Percentiles rank a stretch among this genome's conserved stretches.
phyloP scores from a whole-genome alignment of 768 basidiomycete genomes.

The Hericium coralloides region DNA sequence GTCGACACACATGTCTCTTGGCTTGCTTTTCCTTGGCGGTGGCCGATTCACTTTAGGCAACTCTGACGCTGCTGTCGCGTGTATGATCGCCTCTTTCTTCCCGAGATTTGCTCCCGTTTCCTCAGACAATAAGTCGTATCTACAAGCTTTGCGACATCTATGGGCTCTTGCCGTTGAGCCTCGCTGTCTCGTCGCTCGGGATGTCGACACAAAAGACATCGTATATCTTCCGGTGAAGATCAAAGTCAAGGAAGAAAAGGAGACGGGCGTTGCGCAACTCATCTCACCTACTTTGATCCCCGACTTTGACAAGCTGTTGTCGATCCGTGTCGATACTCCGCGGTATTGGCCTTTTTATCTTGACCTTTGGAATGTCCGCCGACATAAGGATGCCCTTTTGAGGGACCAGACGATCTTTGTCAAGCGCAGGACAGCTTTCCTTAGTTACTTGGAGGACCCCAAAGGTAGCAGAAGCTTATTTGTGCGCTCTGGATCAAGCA shows the following conservation, averaged over 20 bases:
- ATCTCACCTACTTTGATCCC: conserved; percentile 93
- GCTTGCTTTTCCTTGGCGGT: conserved; percentile 87
- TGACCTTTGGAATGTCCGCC: conserved; percentile 58
- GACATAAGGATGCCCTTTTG: conserved; percentile 62
- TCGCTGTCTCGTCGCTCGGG: conserved; percentile 82
- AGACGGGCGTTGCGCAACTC: conserved; percentile 60
- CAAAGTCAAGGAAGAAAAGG: conserved; percentile 58
- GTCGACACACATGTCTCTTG: conserved; percentile 84
- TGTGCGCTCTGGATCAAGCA: conserved; percentile 77
- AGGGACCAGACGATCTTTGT: conserved; percentile 81
- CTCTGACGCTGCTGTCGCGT: conserved; percentile 86
- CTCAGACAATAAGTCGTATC: conserved; percentile 81
- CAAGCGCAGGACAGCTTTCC: conserved; percentile 84
- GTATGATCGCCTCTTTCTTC: conserved; percentile 85
- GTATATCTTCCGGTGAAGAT: conserved; percentile 92
- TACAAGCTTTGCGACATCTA: conserved; percentile 89
- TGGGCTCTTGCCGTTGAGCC: conserved; percentile 97
- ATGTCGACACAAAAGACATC: conserved; percentile 85
- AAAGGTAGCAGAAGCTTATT: conserved; percentile 88
- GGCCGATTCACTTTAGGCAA: conserved; percentile 89
- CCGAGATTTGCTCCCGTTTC: conserved; percentile 76
- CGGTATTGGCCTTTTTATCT: conserved; percentile 93
- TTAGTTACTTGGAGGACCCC: conserved; percentile 91
- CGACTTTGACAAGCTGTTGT: conserved; percentile 71
- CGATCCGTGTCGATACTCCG: conserved; percentile 86